Evolutionary conservation across 139 green algal species (phyloP).

Genomic region (Tetradesmus lagerheimii): DNA sequence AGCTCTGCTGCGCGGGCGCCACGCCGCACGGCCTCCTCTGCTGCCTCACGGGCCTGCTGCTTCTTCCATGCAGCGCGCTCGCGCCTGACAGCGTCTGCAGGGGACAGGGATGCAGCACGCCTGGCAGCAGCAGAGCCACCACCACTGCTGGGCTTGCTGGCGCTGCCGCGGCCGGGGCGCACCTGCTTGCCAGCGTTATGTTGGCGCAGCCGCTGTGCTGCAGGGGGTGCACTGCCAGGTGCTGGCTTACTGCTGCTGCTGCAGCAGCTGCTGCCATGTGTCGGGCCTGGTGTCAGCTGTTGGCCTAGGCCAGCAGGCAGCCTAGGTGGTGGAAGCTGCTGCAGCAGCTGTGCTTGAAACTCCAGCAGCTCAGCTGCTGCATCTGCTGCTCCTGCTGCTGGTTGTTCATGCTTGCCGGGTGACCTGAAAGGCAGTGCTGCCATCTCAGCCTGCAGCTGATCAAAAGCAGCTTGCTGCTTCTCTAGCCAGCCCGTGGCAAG

Average conservation of each 20-base stretch:
- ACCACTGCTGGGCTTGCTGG: neutral
- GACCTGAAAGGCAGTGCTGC: neutral
- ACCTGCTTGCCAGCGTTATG: slow-evolving; percentile 2
- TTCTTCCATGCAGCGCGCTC: slow-evolving; percentile 6
- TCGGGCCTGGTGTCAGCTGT: neutral
- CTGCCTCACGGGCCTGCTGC: slow-evolving; percentile 31
- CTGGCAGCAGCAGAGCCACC: neutral
- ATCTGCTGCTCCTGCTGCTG: neutral
- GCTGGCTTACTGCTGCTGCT: slow-evolving; percentile 13
- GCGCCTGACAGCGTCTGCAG: neutral
- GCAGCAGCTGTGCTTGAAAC: neutral
- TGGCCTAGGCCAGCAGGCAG: neutral
- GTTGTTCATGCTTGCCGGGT: neutral
- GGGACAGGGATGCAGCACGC: slow-evolving; percentile 19
- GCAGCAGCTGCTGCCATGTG: slow-evolving; percentile 4
- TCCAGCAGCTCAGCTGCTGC: neutral
- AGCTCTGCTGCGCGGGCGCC: slow-evolving; percentile 13
- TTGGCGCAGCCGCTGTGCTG: neutral
- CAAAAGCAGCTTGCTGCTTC: slow-evolving; percentile 51
- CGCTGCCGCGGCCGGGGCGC: neutral
- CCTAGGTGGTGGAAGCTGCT: neutral
- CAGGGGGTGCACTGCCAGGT: neutral
- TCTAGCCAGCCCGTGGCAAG: slow-evolving; percentile 45
- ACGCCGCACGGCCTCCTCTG: slow-evolving; percentile 7
- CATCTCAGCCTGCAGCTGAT: slow-evolving; percentile 51